These are phyloP conservation scores for Fusarium mangiferae DNA, from an alignment of 2,329 filamentous ascomycete genomes.

Conservation along the genomic window DNA sequence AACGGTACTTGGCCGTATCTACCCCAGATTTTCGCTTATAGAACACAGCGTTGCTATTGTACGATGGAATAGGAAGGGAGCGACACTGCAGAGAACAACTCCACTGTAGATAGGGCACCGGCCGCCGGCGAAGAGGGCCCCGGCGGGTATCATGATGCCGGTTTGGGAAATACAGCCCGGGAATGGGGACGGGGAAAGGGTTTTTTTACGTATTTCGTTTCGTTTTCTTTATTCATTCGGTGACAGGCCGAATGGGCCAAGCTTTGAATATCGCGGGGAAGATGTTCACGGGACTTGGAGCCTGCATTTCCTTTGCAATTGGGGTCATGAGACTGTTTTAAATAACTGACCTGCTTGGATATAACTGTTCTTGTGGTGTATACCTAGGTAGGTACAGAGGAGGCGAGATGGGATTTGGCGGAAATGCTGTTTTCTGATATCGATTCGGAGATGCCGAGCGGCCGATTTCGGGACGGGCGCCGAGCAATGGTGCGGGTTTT, in stretches of 20 bases:
- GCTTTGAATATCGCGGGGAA: not conserved
- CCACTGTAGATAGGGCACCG: slow-evolving; percentile 24
- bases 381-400: not conserved
- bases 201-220: slow-evolving; percentile 29
- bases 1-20: slow-evolving; percentile 21
- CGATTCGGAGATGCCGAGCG: not conserved
- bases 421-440: not conserved
- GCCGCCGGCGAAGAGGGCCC: slow-evolving; percentile 24
- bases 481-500: not conserved
- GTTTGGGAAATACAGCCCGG: not conserved
- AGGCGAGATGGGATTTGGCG: not conserved
- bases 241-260: not conserved
- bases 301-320: not conserved
- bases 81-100: not conserved
- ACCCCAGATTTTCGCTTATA: slow-evolving; percentile 27
- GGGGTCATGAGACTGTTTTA: not conserved
- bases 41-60: not conserved
- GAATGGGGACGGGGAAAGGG: not conserved
- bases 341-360: not conserved
- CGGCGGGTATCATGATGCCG: slow-evolving; percentile 16
- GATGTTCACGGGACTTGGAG: not conserved
- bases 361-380: not conserved
- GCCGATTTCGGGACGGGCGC: not conserved
- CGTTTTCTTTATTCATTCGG: slow-evolving; percentile 26
- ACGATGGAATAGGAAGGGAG: not conserved